Percentiles rank a stretch among this genome's conserved stretches.
Evolutionary conservation across 2,329 filamentous ascomycete species (phyloP).

Genomic region (Paraphoma sp.): DNA sequence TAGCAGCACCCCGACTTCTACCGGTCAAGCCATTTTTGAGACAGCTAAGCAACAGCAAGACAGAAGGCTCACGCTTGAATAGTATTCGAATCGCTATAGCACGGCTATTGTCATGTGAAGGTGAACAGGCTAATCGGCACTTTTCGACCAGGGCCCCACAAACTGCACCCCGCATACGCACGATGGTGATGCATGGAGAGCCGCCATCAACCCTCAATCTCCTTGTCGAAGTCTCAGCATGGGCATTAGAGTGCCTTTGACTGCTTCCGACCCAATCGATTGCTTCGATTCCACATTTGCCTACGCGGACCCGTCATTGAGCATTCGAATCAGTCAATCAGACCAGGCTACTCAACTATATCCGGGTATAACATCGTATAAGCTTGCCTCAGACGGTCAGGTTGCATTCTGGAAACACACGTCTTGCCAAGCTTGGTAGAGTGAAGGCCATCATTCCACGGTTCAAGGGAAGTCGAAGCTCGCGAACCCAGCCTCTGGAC

Average conservation of each 20-base stretch:
- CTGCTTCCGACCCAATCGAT: constrained; percentile 12
- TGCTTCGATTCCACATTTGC: background rate
- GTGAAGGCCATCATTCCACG: constrained; percentile 19
- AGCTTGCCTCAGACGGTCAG: constrained; percentile 17
- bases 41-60: too few relatives aligned
- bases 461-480: constrained; percentile 31
- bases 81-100: constrained; percentile 12
- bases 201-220: constrained; percentile 26
- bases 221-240: constrained; percentile 9
- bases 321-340: constrained; percentile 7
- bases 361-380: constrained; percentile 2
- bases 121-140: constrained; percentile 40
- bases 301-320: constrained; percentile 2
- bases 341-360: constrained; percentile 13
- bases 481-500: constrained; percentile 12
- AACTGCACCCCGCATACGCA: constrained; percentile 34
- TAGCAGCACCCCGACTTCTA: too few relatives aligned
- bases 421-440: constrained; percentile 26
- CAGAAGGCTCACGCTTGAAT: background rate
- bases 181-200: constrained; percentile 19
- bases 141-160: constrained; percentile 22
- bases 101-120: constrained; percentile 28
- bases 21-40: too few relatives aligned
- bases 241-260: constrained; percentile 15
- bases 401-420: constrained; percentile 2